Evolutionary conservation across 176 grass and related monocot genomes (phyloP).

Genomic region (Melocanna baccifera): DNA sequence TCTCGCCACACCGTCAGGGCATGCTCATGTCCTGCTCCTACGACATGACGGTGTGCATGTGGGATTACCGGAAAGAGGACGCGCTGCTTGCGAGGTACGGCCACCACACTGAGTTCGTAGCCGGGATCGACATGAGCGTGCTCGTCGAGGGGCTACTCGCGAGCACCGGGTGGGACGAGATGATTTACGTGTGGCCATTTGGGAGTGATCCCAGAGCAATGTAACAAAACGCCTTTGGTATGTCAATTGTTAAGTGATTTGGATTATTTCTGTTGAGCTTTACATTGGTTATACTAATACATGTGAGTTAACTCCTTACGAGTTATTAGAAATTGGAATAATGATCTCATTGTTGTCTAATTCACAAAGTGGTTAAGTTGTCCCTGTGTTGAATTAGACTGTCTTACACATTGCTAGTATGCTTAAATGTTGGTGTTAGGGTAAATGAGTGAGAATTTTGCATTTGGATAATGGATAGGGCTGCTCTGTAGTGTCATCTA

Average conservation of each 20-base stretch:
- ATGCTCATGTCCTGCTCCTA: constrained; percentile 79
- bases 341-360: not conserved
- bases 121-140: constrained; percentile 76
- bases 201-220: constrained; percentile 65
- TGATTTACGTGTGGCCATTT: constrained; percentile 72
- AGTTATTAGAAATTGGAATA: constrained; percentile 30
- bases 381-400: not conserved
- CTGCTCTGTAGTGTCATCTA: not conserved
- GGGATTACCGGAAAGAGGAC: constrained; percentile 77
- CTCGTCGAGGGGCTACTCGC: constrained; percentile 70
- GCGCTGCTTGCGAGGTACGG: constrained; percentile 49
- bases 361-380: not conserved
- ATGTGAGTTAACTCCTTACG: not conserved
- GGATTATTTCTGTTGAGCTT: constrained; percentile 2
- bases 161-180: constrained; percentile 75
- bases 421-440: not conserved
- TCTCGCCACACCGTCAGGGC: constrained; percentile 76
- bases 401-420: not conserved
- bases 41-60: constrained; percentile 88
- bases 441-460: not conserved
- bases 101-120: constrained; percentile 77
- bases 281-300: constrained; percentile 27
- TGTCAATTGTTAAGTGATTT: constrained; percentile 13
- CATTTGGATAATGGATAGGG: not conserved
- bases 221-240: constrained; percentile 4